phyloP scores from a whole-genome alignment of 179 eudicot species.

The Actinidia chinensis region DNA sequence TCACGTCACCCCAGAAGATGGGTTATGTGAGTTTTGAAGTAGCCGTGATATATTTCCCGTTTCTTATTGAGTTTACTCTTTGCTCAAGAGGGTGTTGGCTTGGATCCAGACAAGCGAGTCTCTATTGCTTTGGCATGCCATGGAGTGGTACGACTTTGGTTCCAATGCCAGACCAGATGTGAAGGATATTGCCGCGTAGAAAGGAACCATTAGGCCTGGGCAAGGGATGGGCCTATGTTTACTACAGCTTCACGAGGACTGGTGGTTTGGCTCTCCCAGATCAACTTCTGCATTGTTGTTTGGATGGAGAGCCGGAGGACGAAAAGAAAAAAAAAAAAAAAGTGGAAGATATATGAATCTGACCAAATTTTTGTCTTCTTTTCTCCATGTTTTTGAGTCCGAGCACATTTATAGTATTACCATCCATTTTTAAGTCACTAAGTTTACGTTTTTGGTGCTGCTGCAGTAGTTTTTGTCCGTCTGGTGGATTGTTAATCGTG shows the following conservation, averaged over 20 bases:
- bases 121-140: conserved; percentile 59
- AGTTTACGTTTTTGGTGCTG: not conserved
- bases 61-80: conserved; percentile 24
- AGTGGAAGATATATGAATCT: too few species aligned
- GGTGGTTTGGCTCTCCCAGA: conserved; percentile 38
- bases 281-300: conserved; percentile 37
- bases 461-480: not conserved
- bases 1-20: conserved; percentile 84
- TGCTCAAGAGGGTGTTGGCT: conserved; percentile 58
- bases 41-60: conserved; percentile 45
- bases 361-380: not conserved
- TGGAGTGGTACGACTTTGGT: conserved; percentile 24
- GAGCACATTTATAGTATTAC: not conserved
- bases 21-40: conserved; percentile 82
- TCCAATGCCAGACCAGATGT: conserved; percentile 18
- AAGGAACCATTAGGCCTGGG: conserved; percentile 47
- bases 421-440: not conserved
- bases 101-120: conserved; percentile 62
- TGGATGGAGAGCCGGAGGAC: conserved; percentile 40
- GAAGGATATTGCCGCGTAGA: conserved; percentile 57
- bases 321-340: conserved; percentile 30
- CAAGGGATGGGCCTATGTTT: conserved; percentile 40
- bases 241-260: conserved; percentile 51
- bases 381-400: not conserved
- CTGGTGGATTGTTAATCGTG: not conserved